A percentile compares a stretch with the other conserved stretches of the same genome.
These are phyloP conservation scores for Tarenaya hassleriana DNA, from an alignment of 345 rosid genomes.

Conservation along the genomic window DNA sequence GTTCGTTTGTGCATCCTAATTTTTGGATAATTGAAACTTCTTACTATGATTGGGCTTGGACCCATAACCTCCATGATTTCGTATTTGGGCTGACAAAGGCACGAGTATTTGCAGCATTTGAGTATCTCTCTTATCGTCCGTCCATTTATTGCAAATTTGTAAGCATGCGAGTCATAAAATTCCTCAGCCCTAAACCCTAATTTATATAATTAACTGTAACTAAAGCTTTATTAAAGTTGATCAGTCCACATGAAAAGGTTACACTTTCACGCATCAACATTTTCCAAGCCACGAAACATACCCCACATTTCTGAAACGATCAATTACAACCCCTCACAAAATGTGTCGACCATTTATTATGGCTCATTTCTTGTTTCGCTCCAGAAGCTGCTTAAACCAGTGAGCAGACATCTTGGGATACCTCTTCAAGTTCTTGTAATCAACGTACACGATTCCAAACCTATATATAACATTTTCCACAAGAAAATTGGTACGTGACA, in stretches of 20 bases:
- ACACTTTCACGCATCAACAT: constrained; percentile 6
- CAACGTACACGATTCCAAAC: constrained; percentile 88
- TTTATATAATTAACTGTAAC: no score
- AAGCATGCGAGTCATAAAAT: no score
- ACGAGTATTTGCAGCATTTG: no score
- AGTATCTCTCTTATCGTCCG: no score
- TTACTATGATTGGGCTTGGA: no score
- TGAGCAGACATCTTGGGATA: constrained; percentile 90
- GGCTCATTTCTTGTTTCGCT: constrained; percentile 27
- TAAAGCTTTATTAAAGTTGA: constrained; percentile 14
- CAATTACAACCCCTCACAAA: not conserved
- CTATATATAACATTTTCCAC: constrained; percentile 6
- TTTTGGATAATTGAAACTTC: no score
- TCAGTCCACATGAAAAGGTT: not conserved
- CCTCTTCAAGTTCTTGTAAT: constrained; percentile 60
- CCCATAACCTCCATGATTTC: no score
- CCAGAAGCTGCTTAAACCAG: constrained; percentile 70
- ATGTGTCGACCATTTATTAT: not conserved
- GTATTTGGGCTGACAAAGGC: no score
- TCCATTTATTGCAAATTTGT: no score
- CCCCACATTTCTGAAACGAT: constrained; percentile 1
- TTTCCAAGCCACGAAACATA: constrained; percentile 8
- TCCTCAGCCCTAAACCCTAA: no score
- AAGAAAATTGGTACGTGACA: no score
- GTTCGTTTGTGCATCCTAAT: no score